phyloP scores from a whole-genome alignment of 768 basidiomycete species.

The Amanita molliuscula region DNA sequence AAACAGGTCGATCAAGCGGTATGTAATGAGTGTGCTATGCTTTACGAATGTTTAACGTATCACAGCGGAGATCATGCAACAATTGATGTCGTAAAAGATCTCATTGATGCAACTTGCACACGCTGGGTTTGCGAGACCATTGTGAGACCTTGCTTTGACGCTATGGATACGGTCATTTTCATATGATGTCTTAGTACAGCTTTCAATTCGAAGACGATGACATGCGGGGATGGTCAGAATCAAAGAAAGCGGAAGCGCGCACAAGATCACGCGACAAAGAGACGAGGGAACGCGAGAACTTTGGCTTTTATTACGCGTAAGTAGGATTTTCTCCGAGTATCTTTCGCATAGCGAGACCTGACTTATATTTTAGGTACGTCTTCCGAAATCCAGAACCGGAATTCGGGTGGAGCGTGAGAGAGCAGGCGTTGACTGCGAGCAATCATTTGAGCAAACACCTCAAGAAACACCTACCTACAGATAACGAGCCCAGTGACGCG shows the following conservation, averaged over 20 bases:
- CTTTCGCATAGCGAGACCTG: neutral
- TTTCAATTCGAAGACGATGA: neutral
- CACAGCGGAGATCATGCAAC: constrained; percentile 1
- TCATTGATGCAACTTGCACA: constrained; percentile 17
- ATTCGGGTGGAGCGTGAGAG: constrained; percentile 11
- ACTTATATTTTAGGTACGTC: constrained; percentile 10
- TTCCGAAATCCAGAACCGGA: constrained; percentile 16
- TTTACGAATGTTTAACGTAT: neutral
- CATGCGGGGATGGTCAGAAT: neutral
- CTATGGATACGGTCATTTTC: neutral
- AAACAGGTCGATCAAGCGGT: constrained; percentile 2
- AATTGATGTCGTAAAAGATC: constrained; percentile 15
- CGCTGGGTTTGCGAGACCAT: constrained; percentile 18
- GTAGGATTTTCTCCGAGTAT: neutral
- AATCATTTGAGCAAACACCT: constrained; percentile 6
- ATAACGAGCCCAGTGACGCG: neutral
- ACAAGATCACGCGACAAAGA: neutral
- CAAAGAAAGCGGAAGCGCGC: neutral
- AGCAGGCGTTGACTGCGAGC: constrained; percentile 10
- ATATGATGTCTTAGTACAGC: neutral
- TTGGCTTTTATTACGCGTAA: constrained; percentile 13
- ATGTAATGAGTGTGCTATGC: neutral
- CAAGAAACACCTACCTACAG: constrained; percentile 4
- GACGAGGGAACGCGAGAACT: constrained; percentile 8
- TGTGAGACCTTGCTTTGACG: constrained; percentile 8